Percentiles rank a stretch among this genome's conserved stretches.
These are phyloP conservation scores for Prunus davidiana DNA, from an alignment of 306 rosid genomes.

Conservation along the genomic window DNA sequence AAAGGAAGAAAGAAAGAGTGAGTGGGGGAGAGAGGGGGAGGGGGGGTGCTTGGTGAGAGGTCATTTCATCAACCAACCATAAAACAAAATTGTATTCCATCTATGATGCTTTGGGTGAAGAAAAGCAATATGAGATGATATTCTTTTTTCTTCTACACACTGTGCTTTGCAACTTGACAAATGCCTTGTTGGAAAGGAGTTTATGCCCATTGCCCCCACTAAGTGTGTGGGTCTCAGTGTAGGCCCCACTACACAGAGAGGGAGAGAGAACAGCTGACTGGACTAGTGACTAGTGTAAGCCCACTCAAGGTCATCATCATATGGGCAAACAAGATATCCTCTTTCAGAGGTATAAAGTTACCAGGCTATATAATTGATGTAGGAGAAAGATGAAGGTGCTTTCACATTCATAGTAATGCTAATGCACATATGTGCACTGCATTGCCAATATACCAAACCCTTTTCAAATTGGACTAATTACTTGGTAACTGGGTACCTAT, in stretches of 20 bases:
- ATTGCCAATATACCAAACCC: conserved; percentile 15
- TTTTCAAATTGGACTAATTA: conserved; percentile 19
- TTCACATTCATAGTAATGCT: conserved; percentile 12
- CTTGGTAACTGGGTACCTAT: conserved; percentile 12
- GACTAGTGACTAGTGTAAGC: conserved; percentile 20
- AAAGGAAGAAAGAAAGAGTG: conserved; percentile 21
- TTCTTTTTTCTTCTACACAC: conserved; percentile 22
- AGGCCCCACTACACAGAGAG: conserved; percentile 34
- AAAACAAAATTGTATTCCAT: conserved; percentile 46
- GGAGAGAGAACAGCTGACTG: conserved; percentile 10
- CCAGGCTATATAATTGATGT: conserved; percentile 34
- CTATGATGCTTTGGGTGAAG: conserved; percentile 46
- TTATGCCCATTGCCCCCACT: conserved; percentile 64
- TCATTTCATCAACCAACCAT: conserved; percentile 65
- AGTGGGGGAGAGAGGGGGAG: not conserved
- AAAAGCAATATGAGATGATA: conserved; percentile 49
- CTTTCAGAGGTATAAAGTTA: conserved; percentile 40
- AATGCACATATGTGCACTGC: not conserved
- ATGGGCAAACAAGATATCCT: conserved; percentile 37
- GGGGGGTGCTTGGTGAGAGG: conserved; percentile 58
- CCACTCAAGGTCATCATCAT: conserved; percentile 42
- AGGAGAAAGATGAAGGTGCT: conserved; percentile 15
- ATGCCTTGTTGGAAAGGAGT: conserved; percentile 53
- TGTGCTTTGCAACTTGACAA: conserved; percentile 44
- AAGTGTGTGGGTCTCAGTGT: conserved; percentile 36